phyloP scores from a whole-genome alignment of 2,329 filamentous ascomycete genomes.

The Fusarium irregulare region DNA sequence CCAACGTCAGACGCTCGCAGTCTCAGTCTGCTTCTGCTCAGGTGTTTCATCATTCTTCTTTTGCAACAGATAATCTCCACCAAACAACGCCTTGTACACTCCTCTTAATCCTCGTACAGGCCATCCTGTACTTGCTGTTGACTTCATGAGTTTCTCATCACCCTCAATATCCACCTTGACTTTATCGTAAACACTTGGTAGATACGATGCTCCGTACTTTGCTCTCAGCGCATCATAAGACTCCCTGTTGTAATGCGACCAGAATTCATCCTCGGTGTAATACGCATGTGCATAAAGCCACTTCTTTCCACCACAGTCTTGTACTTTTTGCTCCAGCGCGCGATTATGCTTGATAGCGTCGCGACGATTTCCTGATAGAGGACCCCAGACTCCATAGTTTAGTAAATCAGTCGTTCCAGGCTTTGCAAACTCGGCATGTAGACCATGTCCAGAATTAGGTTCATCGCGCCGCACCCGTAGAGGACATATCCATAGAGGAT shows the following conservation, averaged over 20 bases:
- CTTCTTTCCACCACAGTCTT: slow-evolving; percentile 72
- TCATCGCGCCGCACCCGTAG: slow-evolving; percentile 58
- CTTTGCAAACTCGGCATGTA: slow-evolving; percentile 60
- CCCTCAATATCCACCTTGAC: slow-evolving; percentile 63
- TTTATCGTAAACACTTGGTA: slow-evolving; percentile 76
- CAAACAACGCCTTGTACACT: slow-evolving; percentile 57
- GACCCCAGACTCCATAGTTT: slow-evolving; percentile 74
- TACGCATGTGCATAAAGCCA: slow-evolving; percentile 78
- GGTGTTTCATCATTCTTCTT: slow-evolving; percentile 40
- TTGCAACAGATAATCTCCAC: slow-evolving; percentile 60
- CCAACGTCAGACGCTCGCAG: not conserved
- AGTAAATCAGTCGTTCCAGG: slow-evolving; percentile 58
- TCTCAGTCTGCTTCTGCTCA: slow-evolving; percentile 16
- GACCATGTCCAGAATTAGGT: slow-evolving; percentile 57
- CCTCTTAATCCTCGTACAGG: slow-evolving; percentile 60
- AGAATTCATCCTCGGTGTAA: slow-evolving; percentile 76
- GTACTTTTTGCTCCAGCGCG: slow-evolving; percentile 68
- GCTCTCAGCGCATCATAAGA: slow-evolving; percentile 69
- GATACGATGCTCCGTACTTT: slow-evolving; percentile 67
- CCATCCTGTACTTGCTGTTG: slow-evolving; percentile 53
- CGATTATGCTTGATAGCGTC: slow-evolving; percentile 67
- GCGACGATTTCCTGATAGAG: slow-evolving; percentile 54
- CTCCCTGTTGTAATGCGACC: slow-evolving; percentile 69
- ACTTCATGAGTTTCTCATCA: slow-evolving; percentile 45
- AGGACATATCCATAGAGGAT: slow-evolving; percentile 68